These are phyloP conservation scores for Actinidia chinensis DNA, from an alignment of 179 eudicot species.

Conservation along the genomic window DNA sequence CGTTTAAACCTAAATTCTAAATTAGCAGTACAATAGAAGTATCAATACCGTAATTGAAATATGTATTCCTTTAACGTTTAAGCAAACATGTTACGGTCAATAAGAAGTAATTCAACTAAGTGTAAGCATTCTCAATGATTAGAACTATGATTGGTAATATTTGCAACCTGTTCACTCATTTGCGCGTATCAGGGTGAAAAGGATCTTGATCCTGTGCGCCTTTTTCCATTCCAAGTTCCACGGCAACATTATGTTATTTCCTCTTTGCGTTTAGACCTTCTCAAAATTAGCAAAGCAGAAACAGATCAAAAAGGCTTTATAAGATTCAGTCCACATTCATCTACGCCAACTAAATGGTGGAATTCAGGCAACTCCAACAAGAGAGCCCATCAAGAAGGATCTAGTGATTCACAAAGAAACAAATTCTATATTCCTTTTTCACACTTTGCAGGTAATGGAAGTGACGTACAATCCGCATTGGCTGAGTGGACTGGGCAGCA, in stretches of 20 bases:
- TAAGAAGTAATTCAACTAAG: too few relatives aligned
- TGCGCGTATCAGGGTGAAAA: background rate
- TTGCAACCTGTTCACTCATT: conserved; percentile 10
- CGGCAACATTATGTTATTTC: conserved; percentile 5
- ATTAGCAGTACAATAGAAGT: too few relatives aligned
- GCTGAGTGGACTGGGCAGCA: conserved; percentile 63
- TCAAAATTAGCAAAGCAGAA: background rate
- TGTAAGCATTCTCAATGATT: too few relatives aligned
- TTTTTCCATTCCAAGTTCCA: conserved; percentile 14
- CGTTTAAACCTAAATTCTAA: too few relatives aligned
- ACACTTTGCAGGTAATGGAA: conserved; percentile 59
- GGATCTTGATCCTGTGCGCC: background rate
- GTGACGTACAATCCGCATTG: conserved; percentile 63
- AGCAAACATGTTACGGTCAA: too few relatives aligned
- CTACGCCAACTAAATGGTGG: background rate
- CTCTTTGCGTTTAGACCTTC: conserved; percentile 8
- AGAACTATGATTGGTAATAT: background rate
- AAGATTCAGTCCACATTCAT: background rate
- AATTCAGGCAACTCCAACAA: background rate
- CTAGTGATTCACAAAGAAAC: conserved; percentile 1
- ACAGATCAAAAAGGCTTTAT: background rate
- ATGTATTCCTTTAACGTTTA: too few relatives aligned
- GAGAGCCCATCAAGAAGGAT: background rate
- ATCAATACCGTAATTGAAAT: too few relatives aligned
- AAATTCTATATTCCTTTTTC: background rate